phyloP scores from a whole-genome alignment of 1,284 basidiomycete species.

The Ustanciosporium gigantosporum region DNA sequence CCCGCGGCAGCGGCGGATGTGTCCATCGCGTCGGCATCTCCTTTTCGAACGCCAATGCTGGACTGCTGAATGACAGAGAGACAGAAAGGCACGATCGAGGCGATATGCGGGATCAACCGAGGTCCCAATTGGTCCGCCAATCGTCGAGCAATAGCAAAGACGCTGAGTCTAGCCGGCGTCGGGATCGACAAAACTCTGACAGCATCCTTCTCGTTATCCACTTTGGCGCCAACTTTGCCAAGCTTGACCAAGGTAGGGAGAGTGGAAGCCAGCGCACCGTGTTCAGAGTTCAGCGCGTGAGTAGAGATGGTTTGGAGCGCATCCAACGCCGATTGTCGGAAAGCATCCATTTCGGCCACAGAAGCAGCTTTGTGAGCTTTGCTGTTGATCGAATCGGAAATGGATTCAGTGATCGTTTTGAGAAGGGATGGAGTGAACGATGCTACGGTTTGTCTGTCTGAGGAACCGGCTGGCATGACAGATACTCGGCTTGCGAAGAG shows the following conservation, averaged over 20 bases:
- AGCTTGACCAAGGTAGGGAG: conserved; percentile 38
- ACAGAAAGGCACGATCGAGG: conserved; percentile 39
- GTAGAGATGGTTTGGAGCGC: conserved; percentile 38
- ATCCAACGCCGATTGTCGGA: conserved; percentile 38
- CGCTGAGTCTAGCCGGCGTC: conserved; percentile 25
- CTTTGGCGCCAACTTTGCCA: conserved; percentile 15
- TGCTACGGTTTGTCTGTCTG: conserved; percentile 23
- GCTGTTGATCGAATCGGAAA: conserved; percentile 12
- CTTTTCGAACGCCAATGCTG: background rate
- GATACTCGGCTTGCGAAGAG: conserved; percentile 40
- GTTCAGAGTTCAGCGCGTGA: conserved; percentile 15
- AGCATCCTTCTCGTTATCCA: conserved; percentile 4
- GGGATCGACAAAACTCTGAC: conserved; percentile 5
- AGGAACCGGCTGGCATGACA: conserved; percentile 12
- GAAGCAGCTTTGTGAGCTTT: conserved; percentile 4
- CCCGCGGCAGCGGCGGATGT: conserved; percentile 1
- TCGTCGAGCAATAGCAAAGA: conserved; percentile 34
- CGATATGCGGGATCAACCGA: conserved; percentile 55
- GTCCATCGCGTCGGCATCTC: conserved; percentile 4
- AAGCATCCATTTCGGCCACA: conserved; percentile 5
- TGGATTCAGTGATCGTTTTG: conserved; percentile 24
- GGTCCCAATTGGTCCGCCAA: conserved; percentile 51
- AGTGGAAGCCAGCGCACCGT: conserved; percentile 24
- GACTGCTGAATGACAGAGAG: conserved; percentile 11
- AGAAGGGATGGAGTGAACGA: conserved; percentile 31